A percentile compares a stretch with the other conserved stretches of the same genome.
These are phyloP conservation scores for Hymenoscyphus salicellus DNA, from an alignment of 2,329 filamentous ascomycete species.

Conservation along the genomic window DNA sequence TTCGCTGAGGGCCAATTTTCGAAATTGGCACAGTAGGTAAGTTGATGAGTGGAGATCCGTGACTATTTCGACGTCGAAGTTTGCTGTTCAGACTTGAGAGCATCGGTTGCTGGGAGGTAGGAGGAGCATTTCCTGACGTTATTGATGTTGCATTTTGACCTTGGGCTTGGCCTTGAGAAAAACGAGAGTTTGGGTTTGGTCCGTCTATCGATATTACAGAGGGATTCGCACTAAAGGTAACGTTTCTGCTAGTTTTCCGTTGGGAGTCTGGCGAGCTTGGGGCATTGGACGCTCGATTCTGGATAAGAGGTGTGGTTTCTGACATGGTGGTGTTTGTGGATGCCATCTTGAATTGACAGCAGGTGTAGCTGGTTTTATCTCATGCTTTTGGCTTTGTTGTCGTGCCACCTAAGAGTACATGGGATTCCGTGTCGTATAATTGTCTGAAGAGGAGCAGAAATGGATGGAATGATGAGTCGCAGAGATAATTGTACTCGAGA, in stretches of 20 bases:
- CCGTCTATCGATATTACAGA: conserved; percentile 53
- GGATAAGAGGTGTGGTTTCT: conserved; percentile 28
- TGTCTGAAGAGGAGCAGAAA: not conserved
- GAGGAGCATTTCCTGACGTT: conserved; percentile 37
- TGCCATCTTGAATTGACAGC: conserved; percentile 21
- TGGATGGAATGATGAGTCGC: not conserved
- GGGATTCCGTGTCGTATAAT: not conserved
- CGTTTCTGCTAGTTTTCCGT: conserved; percentile 46
- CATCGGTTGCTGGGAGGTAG: conserved; percentile 51
- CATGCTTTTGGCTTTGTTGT: not conserved
- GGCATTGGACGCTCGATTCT: conserved; percentile 13
- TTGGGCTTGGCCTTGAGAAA: conserved; percentile 15
- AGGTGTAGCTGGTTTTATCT: not conserved
- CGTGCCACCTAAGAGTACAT: not conserved
- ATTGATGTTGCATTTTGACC: conserved; percentile 19
- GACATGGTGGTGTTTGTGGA: conserved; percentile 23
- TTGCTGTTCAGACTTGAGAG: conserved; percentile 83
- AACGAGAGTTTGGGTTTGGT: conserved; percentile 46
- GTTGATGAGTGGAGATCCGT: conserved; percentile 50
- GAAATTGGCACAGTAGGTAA: conserved; percentile 39
- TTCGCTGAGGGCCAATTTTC: conserved; percentile 92
- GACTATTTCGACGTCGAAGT: conserved; percentile 80
- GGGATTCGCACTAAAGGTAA: conserved; percentile 74
- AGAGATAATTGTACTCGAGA: not conserved
- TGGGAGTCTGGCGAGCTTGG: conserved; percentile 19